Percentiles rank a stretch among this genome's conserved stretches.
These are phyloP conservation scores for Corrigiola litoralis DNA, from an alignment of 179 eudicot genomes.

Conservation along the genomic window DNA sequence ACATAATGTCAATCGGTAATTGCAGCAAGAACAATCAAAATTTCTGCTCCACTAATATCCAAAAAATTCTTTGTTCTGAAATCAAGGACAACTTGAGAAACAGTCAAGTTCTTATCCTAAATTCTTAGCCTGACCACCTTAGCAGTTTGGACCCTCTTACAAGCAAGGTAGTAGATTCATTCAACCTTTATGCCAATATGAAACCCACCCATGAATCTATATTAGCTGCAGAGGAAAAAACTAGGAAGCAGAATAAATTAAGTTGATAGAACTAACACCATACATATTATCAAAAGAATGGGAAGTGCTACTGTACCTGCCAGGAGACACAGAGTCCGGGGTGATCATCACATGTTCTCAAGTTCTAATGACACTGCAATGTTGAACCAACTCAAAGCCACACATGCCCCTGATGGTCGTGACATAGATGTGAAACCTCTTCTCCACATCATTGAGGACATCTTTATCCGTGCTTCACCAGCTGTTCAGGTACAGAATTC, in stretches of 20 bases:
- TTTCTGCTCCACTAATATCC: not conserved
- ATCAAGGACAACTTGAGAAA: constrained; percentile 19
- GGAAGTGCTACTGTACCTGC: constrained; percentile 29
- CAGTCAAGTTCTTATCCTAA: constrained; percentile 13
- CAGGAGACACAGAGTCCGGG: constrained; percentile 31
- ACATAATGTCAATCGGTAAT: not conserved
- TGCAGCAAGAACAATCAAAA: constrained; percentile 5
- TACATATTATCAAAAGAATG: constrained; percentile 14
- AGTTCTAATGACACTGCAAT: constrained; percentile 54
- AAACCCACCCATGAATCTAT: constrained; percentile 14
- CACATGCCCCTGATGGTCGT: constrained; percentile 65
- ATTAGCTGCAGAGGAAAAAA: constrained; percentile 10
- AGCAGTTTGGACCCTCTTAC: constrained; percentile 23
- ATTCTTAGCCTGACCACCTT: constrained; percentile 28
- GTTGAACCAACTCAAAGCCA: constrained; percentile 51
- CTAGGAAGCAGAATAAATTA: not conserved
- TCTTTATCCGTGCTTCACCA: constrained; percentile 44
- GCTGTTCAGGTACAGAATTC: constrained; percentile 27
- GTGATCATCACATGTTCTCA: constrained; percentile 46
- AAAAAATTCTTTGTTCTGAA: not conserved
- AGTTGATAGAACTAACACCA: not conserved
- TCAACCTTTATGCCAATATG: constrained; percentile 21
- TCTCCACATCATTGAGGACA: constrained; percentile 55
- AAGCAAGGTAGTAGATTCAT: constrained; percentile 61
- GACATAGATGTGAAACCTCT: constrained; percentile 54